Evolutionary conservation across 2,329 filamentous ascomycete genomes (phyloP), one percentile per base, ranked within the genome.

Genomic region (Colletotrichum abscissum): DNA sequence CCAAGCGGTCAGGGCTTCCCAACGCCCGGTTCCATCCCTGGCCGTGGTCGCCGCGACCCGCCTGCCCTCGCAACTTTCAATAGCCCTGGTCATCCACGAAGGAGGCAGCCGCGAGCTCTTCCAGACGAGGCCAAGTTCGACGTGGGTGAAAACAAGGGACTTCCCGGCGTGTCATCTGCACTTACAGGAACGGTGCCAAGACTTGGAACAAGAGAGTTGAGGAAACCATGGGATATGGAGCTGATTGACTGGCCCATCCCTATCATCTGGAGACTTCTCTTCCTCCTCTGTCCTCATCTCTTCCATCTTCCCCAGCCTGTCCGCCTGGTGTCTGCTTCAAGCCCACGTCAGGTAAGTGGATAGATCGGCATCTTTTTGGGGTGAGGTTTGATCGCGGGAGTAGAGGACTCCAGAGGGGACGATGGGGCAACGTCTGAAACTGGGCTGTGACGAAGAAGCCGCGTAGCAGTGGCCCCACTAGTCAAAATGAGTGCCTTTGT

Each of bases 371-470:
- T 30, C 28, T 35, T 59, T n/a, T 59, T 33, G 28, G 63, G 57
- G 67, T 8, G 62, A 55, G 56, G 67, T 26, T 49, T 71, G 62
- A 73, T 73, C 56, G 67, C 35, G 49, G 67, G 33, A 63, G 38
- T 46, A 24, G 24, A 57, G 4, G 22, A 19, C 30, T 26, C 38
- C 35, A 65, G 62, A 52, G 66, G 62, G 66, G 38, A 42, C 59
- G 49, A 64, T 16, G 35, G 38, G 26, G 24, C 16, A n/a, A 52
- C 33, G 49, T 62, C 69, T 74, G 72, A 74, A 74, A 74, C 72
- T 67, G 52, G 72, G 63, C 68, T 74, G 72, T 59, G 69, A 74
- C 72, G 62, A 57, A 30, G 69, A 35, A 71, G 72, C 60, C 62
- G 68, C 52, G 72, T 63, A 73, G 60, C 60, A 60, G 69, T 22